A percentile compares a stretch with the other conserved stretches of the same genome.
Evolutionary conservation across 106 monocot genomes (phyloP).

Genomic region (Platanthera zijinensis): DNA sequence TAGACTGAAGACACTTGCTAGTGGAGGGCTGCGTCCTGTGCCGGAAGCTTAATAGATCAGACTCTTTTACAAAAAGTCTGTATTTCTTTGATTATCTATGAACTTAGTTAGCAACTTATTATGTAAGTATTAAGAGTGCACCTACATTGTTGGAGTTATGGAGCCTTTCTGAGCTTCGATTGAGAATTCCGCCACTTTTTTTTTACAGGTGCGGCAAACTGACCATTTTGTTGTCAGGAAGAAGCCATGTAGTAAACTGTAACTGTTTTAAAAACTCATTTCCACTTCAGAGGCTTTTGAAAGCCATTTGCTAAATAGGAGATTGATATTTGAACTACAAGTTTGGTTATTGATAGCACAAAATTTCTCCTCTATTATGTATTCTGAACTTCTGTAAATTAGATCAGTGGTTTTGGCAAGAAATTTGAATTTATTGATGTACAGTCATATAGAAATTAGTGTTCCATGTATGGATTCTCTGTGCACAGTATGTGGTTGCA

Average conservation of each 20-base stretch:
- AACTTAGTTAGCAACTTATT: not conserved
- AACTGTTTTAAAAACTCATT: not conserved
- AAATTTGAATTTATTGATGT: too few species aligned
- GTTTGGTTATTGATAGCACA: not conserved
- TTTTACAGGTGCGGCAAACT: not conserved
- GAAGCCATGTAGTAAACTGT: not conserved
- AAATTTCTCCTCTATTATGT: too few species aligned
- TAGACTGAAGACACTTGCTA: slow-evolving; percentile 19
- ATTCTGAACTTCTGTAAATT: too few species aligned
- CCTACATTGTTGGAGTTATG: not conserved
- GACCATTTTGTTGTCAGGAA: not conserved
- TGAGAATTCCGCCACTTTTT: not conserved
- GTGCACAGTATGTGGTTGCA: too few species aligned
- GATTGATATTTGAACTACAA: not conserved
- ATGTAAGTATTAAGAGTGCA: not conserved
- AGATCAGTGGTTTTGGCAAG: too few species aligned
- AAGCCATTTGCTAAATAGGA: not conserved
- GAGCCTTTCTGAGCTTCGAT: not conserved
- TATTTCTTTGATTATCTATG: too few species aligned
- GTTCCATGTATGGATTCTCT: too few species aligned
- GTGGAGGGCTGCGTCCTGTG: too few species aligned
- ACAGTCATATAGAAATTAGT: too few species aligned
- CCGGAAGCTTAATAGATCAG: too few species aligned
- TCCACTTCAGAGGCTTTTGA: not conserved
- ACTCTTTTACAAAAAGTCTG: too few species aligned